A percentile compares a stretch with the other conserved stretches of the same genome.
These are phyloP conservation scores for Ophiostoma ulmi DNA, from an alignment of 2,329 filamentous ascomycete species.

Conservation along the genomic window DNA sequence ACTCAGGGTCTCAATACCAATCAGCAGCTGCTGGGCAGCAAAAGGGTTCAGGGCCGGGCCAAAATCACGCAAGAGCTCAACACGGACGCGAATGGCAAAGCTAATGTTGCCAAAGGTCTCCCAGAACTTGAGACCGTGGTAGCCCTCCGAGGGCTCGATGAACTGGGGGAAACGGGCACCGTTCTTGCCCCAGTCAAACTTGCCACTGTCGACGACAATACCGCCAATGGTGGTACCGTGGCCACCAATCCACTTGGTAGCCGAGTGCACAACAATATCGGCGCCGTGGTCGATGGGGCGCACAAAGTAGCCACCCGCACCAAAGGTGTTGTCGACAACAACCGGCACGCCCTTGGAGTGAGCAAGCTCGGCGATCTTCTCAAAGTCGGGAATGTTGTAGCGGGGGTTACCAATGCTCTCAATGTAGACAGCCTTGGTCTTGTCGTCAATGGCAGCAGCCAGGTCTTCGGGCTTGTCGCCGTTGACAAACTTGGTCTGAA, in stretches of 20 bases:
- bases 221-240: conserved; percentile 90
- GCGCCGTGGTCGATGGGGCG: conserved; percentile 85
- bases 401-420: conserved; percentile 92
- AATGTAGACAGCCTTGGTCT: conserved; percentile 86
- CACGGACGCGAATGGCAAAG: conserved; percentile 78
- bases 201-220: conserved; percentile 79
- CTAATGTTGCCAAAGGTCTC: conserved; percentile 80
- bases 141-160: conserved; percentile 79
- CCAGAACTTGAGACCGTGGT: conserved; percentile 91
- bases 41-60: conserved; percentile 83
- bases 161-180: conserved; percentile 86
- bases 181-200: conserved; percentile 89
- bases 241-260: conserved; percentile 95
- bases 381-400: conserved; percentile 89
- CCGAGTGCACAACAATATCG: conserved; percentile 90
- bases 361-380: conserved; percentile 76
- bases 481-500: conserved; percentile 79
- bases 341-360: conserved; percentile 63
- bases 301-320: conserved; percentile 82
- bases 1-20: conserved; percentile 85
- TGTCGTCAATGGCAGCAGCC: conserved; percentile 77
- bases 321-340: conserved; percentile 89
- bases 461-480: conserved; percentile 78
- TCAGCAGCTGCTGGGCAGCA: conserved; percentile 82
- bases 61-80: conserved; percentile 85